A percentile compares a stretch with the other conserved stretches of the same genome.
phyloP scores from a whole-genome alignment of 805 yeast species.

The Pichia deserticola region DNA sequence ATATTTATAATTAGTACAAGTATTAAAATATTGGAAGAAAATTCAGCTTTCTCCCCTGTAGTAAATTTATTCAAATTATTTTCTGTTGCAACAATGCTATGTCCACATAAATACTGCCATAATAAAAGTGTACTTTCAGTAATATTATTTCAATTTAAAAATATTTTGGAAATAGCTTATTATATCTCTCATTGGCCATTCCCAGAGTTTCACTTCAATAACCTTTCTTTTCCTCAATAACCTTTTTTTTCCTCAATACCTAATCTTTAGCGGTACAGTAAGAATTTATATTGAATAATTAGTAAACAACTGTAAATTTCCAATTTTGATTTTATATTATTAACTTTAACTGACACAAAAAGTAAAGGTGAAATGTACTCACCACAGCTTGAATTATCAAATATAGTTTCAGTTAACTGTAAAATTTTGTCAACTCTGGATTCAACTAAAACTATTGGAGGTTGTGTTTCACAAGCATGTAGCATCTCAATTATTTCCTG shows the following conservation, averaged over 20 bases:
- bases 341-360: slow-evolving; percentile 3
- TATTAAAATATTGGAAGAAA: not conserved
- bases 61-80: not conserved
- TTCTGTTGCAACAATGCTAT: not conserved
- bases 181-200: not conserved
- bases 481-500: slow-evolving; percentile 16
- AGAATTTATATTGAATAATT: slow-evolving; percentile 12
- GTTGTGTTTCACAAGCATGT: slow-evolving; percentile 14
- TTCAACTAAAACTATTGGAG: slow-evolving; percentile 21
- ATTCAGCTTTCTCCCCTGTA: not conserved
- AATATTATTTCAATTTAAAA: slow-evolving; percentile 1
- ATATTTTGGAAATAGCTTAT: not conserved
- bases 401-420: slow-evolving; percentile 1
- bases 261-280: slow-evolving; percentile 14
- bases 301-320: slow-evolving; percentile 3
- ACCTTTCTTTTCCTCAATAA: not conserved
- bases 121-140: not conserved
- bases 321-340: slow-evolving; percentile 3
- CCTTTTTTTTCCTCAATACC: not conserved
- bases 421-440: slow-evolving; percentile 11
- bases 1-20: slow-evolving; percentile 1
- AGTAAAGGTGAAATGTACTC: slow-evolving; percentile 1
- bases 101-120: not conserved
- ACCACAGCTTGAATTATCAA: not conserved
- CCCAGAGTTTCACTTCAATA: not conserved